These are phyloP conservation scores for Lachancea meyersii DNA, from an alignment of 805 yeast genomes.

Conservation along the genomic window DNA sequence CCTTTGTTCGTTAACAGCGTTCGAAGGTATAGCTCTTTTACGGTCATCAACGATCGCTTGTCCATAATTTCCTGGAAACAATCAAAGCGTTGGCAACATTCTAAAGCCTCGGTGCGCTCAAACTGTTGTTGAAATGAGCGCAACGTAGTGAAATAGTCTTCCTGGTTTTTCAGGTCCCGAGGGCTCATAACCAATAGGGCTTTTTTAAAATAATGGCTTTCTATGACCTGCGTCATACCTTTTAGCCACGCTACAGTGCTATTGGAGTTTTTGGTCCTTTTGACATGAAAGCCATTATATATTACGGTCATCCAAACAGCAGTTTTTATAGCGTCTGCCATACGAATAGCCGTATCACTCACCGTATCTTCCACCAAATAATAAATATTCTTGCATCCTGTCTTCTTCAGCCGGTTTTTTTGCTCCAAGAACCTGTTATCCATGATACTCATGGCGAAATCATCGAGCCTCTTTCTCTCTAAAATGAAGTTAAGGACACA, in stretches of 20 bases:
- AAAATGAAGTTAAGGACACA: constrained; percentile 76
- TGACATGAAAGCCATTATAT: constrained; percentile 58
- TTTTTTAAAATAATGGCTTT: constrained; percentile 41
- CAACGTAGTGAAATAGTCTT: constrained; percentile 42
- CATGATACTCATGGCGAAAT: constrained; percentile 69
- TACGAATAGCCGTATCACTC: constrained; percentile 30
- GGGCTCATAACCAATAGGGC: constrained; percentile 49
- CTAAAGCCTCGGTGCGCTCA: constrained; percentile 26
- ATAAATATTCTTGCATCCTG: constrained; percentile 60
- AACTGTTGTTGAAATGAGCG: constrained; percentile 41
- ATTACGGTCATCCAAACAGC: constrained; percentile 66
- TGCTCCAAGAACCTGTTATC: constrained; percentile 92
- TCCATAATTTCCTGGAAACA: constrained; percentile 63
- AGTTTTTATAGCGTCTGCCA: constrained; percentile 66
- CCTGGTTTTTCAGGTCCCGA: constrained; percentile 41
- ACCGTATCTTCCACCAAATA: constrained; percentile 77
- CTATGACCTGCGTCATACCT: constrained; percentile 42
- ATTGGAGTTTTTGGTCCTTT: constrained; percentile 63
- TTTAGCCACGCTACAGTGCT: constrained; percentile 50
- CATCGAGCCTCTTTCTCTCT: constrained; percentile 87
- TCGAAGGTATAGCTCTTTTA: constrained; percentile 65
- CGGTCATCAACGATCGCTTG: constrained; percentile 63
- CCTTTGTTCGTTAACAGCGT: constrained; percentile 80
- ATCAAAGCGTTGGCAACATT: constrained; percentile 43
- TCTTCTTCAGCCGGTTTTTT: constrained; percentile 62